phyloP scores from a whole-genome alignment of 148 eudicot genomes.

The Chenopodium suecicum region DNA sequence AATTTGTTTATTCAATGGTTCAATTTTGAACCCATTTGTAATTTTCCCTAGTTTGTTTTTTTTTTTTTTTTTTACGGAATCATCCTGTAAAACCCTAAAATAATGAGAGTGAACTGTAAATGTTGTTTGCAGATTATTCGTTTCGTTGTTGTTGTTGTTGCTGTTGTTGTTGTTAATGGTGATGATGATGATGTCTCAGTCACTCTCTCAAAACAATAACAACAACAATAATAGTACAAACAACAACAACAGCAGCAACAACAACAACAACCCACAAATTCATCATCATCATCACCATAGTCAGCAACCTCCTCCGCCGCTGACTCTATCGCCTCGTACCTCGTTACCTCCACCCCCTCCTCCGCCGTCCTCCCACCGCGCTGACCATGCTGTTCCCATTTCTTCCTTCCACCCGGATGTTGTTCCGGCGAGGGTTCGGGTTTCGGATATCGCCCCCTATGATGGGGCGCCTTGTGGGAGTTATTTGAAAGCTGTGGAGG shows the following conservation, averaged over 20 bases:
- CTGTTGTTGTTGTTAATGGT: neutral
- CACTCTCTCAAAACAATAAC: conserved; percentile 4
- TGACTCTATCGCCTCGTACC: conserved; percentile 40
- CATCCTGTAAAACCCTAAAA: conserved; percentile 13
- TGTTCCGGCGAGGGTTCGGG: conserved; percentile 40
- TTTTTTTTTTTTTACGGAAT: neutral
- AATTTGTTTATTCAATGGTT: neutral
- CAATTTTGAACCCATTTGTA: neutral
- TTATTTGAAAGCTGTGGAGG: conserved; percentile 67
- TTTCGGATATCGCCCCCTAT: conserved; percentile 53
- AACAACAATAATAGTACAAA: conserved; percentile 1
- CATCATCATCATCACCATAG: conserved; percentile 17
- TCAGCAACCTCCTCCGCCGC: conserved; percentile 25
- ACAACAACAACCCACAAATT: neutral
- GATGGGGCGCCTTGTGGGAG: conserved; percentile 56
- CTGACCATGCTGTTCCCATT: conserved; percentile 7
- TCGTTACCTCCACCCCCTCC: conserved; percentile 21
- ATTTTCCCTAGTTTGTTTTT: neutral
- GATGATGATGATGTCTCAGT: conserved; percentile 34
- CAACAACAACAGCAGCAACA: conserved; percentile 11
- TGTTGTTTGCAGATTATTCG: neutral
- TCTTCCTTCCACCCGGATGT: conserved; percentile 18
- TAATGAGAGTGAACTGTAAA: conserved; percentile 13
- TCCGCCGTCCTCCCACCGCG: conserved; percentile 15
- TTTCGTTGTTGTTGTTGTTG: neutral